Evolutionary conservation across 139 green algal genomes (phyloP).

Genomic region (Ulvella scutata): DNA sequence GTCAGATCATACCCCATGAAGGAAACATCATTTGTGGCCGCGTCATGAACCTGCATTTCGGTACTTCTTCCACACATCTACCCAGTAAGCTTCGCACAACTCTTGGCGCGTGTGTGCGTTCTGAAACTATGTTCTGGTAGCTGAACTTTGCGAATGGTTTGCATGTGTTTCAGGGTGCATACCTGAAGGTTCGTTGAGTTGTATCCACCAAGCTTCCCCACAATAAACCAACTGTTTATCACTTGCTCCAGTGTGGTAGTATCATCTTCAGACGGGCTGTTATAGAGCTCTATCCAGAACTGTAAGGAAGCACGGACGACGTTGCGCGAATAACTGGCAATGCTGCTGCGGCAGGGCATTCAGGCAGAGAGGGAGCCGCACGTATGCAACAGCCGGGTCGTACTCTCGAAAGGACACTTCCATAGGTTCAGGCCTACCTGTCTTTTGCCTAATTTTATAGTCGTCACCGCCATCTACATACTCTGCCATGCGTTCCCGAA

Average conservation of each 20-base stretch:
- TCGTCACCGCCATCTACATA: not conserved
- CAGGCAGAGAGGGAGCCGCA: too few species aligned
- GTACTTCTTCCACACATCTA: too few species aligned
- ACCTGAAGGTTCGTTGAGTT: slow-evolving; percentile 75
- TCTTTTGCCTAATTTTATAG: not conserved
- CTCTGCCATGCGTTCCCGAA: not conserved
- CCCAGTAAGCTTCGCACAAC: too few species aligned
- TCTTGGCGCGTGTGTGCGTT: too few species aligned
- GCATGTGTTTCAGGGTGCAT: not conserved
- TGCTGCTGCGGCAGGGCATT: too few species aligned
- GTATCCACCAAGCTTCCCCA: slow-evolving; percentile 74
- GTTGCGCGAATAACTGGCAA: too few species aligned
- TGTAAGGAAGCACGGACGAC: slow-evolving; percentile 10
- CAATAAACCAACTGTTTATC: slow-evolving; percentile 64
- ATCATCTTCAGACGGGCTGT: slow-evolving; percentile 17
- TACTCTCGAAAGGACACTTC: not conserved
- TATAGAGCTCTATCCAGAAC: slow-evolving; percentile 38
- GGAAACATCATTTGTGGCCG: not conserved
- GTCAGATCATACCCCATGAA: not conserved
- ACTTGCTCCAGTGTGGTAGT: slow-evolving; percentile 40
- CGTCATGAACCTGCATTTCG: not conserved
- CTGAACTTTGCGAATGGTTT: too few species aligned
- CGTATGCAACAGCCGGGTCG: not conserved
- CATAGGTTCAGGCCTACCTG: not conserved
- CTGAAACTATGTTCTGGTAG: too few species aligned